Percentiles rank a stretch among this genome's conserved stretches.
phyloP scores from a whole-genome alignment of 768 basidiomycete genomes.

The Kwoniella botswanensis region DNA sequence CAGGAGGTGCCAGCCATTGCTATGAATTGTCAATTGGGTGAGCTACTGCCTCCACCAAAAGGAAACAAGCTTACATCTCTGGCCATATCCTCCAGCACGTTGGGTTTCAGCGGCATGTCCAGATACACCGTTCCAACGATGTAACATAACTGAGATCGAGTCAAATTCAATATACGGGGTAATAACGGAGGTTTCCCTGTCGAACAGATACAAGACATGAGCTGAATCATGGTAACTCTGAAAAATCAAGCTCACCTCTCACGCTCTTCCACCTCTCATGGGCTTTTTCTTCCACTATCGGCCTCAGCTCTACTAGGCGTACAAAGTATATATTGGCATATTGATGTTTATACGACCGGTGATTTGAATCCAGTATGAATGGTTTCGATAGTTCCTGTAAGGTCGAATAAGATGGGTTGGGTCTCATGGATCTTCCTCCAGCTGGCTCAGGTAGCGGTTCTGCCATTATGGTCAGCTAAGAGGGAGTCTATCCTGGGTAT shows the following conservation, averaged over 20 bases:
- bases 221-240: not conserved
- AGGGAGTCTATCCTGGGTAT: not conserved
- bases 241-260: slow-evolving; percentile 51
- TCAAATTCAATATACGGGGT: slow-evolving; percentile 65
- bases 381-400: slow-evolving; percentile 50
- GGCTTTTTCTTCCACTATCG: slow-evolving; percentile 64
- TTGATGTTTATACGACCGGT: slow-evolving; percentile 67
- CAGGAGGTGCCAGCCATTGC: slow-evolving; percentile 88
- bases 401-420: slow-evolving; percentile 40
- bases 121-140: slow-evolving; percentile 95
- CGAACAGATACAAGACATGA: not conserved
- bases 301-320: slow-evolving; percentile 64
- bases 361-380: slow-evolving; percentile 49
- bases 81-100: slow-evolving; percentile 93
- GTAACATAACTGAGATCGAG: slow-evolving; percentile 82
- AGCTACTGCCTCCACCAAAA: not conserved
- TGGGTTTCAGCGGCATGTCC: slow-evolving; percentile 99
- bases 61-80: slow-evolving; percentile 72
- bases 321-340: slow-evolving; percentile 77
- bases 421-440: slow-evolving; percentile 15
- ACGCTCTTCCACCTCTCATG: slow-evolving; percentile 63
- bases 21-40: slow-evolving; percentile 55
- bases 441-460: slow-evolving; percentile 23
- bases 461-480: slow-evolving; percentile 14
- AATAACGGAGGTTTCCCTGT: slow-evolving; percentile 33